Percentiles rank a stretch among this genome's conserved stretches.
Conservation (phyloP, 495 filamentous ascomycete species). For the Cercophora scortea region DNA sequence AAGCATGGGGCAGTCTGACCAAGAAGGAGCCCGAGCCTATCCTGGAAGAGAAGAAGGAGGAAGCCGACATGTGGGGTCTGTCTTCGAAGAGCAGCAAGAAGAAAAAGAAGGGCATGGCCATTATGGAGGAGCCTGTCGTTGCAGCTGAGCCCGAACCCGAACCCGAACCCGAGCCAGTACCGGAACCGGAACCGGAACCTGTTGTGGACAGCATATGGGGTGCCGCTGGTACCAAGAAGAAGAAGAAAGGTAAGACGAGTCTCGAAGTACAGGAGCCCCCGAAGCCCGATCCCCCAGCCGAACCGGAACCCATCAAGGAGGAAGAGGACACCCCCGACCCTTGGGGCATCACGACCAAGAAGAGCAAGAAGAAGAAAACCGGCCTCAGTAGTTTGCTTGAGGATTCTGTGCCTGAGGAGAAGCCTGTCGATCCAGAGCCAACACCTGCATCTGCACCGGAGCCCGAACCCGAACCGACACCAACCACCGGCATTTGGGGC, state of each 20-base stretch:
- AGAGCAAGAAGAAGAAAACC: slow-evolving; percentile 26
- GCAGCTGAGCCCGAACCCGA: slow-evolving; percentile 13
- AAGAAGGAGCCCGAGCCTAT: slow-evolving; percentile 9
- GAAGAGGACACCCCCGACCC: slow-evolving; percentile 12
- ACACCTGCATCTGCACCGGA: too few species aligned
- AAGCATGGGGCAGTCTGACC: slow-evolving; percentile 18
- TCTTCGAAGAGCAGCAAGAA: not conserved
- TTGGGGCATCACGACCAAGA: slow-evolving; percentile 17
- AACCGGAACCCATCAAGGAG: slow-evolving; percentile 4
- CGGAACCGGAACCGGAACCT: slow-evolving; percentile 15
- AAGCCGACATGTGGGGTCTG: not conserved
- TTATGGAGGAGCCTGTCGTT: not conserved
- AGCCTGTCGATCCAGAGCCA: not conserved
- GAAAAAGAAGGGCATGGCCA: too few species aligned
- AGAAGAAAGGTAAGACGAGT: slow-evolving; percentile 15
- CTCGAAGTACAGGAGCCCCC: slow-evolving; percentile 4
- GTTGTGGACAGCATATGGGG: slow-evolving; percentile 6
- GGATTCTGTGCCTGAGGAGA: slow-evolving; percentile 10
- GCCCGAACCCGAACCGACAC: too few species aligned
- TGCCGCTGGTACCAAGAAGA: slow-evolving; percentile 22
- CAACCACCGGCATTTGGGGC: too few species aligned
- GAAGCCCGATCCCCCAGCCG: slow-evolving; percentile 1
- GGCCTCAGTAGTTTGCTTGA: slow-evolving; percentile 2
- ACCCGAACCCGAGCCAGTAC: slow-evolving; percentile 22
- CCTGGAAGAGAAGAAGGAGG: slow-evolving; percentile 9